A percentile compares a stretch with the other conserved stretches of the same genome.
These are phyloP conservation scores for Gamarada debralockiae DNA, from an alignment of 495 filamentous ascomycete genomes.

Conservation along the genomic window DNA sequence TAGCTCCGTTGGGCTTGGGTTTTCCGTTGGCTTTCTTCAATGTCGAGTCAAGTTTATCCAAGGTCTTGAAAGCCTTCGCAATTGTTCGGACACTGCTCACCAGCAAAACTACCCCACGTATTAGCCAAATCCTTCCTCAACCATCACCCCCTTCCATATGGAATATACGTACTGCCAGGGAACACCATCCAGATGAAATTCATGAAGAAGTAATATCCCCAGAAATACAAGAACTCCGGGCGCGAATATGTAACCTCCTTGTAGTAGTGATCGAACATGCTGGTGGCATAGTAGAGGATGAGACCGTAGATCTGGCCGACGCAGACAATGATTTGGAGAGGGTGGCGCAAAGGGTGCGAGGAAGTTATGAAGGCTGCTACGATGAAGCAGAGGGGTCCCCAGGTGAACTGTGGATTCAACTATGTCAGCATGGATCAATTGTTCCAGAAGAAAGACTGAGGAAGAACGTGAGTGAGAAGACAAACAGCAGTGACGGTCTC, in stretches of 20 bases:
- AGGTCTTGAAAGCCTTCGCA: conserved; percentile 38
- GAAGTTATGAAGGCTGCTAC: conserved; percentile 42
- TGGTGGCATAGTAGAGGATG: conserved; percentile 55
- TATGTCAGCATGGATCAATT: no score
- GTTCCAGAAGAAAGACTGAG: no score
- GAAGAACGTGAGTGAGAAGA: background rate
- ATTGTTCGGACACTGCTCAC: conserved; percentile 42
- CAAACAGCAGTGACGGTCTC: conserved; percentile 49
- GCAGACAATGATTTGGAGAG: conserved; percentile 49
- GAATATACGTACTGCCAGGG: background rate
- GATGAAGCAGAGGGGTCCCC: conserved; percentile 54
- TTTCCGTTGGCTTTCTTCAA: conserved; percentile 7
- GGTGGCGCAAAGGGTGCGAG: conserved; percentile 47
- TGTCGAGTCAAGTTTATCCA: conserved; percentile 28
- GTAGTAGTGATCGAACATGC: conserved; percentile 45
- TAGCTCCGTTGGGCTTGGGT: no score
- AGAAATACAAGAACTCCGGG: conserved; percentile 53
- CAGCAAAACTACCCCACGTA: conserved; percentile 51
- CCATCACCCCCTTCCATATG: conserved; percentile 47
- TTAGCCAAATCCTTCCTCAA: conserved; percentile 19
- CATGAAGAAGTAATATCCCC: conserved; percentile 52
- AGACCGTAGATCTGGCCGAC: conserved; percentile 57
- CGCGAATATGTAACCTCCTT: conserved; percentile 41
- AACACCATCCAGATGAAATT: conserved; percentile 55
- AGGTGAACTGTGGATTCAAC: conserved; percentile 36